Evolutionary conservation across 192 early-diverging fungal species (phyloP).

Genomic region (Geosiphon pyriformis): DNA sequence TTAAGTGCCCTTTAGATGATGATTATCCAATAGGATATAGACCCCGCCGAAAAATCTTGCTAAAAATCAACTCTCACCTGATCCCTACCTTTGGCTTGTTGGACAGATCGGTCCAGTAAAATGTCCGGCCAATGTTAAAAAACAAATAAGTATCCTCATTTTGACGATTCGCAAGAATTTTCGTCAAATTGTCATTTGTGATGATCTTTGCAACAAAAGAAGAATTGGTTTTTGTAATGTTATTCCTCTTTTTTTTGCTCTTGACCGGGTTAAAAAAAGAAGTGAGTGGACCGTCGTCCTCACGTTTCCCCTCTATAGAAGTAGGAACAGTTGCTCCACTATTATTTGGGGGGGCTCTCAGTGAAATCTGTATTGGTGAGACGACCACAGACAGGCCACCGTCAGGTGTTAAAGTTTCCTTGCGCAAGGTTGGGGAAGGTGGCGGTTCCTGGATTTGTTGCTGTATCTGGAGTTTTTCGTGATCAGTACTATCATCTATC

Average conservation of each 20-base stretch:
- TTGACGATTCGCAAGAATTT: constrained; percentile 48
- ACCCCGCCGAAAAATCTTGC: too few species aligned
- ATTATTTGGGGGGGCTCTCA: constrained; percentile 21
- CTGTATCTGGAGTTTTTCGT: constrained; percentile 20
- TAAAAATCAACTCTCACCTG: neutral
- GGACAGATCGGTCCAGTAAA: constrained; percentile 66
- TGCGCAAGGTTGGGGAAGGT: constrained; percentile 25
- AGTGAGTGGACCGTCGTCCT: constrained; percentile 27
- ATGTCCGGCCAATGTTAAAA: constrained; percentile 64
- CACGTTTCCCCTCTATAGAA: constrained; percentile 17
- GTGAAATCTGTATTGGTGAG: constrained; percentile 9
- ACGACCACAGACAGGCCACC: neutral
- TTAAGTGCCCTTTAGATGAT: too few species aligned
- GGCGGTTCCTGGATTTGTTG: constrained; percentile 2
- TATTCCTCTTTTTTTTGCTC: constrained; percentile 52
- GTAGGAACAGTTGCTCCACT: constrained; percentile 26
- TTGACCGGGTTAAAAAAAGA: constrained; percentile 32
- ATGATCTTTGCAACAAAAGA: constrained; percentile 66
- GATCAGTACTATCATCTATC: constrained; percentile 30
- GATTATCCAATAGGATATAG: too few species aligned
- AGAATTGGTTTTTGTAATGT: constrained; percentile 69
- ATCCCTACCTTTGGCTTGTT: constrained; percentile 52
- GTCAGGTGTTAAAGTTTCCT: constrained; percentile 11
- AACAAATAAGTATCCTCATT: constrained; percentile 66
- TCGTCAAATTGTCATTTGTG: constrained; percentile 65